Conservation (phyloP, 1,139 yeast genomes). For the Hyphopichia khmerensis region DNA sequence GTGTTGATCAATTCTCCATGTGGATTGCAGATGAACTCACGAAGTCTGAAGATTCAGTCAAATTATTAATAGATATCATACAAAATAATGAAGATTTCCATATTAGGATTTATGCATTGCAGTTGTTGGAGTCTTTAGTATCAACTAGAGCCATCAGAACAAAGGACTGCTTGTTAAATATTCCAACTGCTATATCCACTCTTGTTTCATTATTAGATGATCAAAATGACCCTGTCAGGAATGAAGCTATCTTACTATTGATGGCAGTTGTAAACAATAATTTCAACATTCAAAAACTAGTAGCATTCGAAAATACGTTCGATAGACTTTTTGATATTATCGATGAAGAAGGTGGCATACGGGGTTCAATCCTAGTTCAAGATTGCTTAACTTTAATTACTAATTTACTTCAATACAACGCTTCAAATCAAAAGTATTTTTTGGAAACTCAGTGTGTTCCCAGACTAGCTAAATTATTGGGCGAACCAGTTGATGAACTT, state of each 20-base stretch:
- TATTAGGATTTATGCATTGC: conserved; percentile 75
- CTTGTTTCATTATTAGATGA: conserved; percentile 72
- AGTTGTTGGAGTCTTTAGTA: conserved; percentile 79
- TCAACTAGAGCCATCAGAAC: conserved; percentile 74
- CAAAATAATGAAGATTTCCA: conserved; percentile 65
- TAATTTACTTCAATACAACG: conserved; percentile 75
- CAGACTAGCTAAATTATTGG: conserved; percentile 58
- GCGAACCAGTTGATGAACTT: conserved; percentile 51
- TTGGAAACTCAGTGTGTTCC: conserved; percentile 81
- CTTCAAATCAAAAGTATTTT: conserved; percentile 87
- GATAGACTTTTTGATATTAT: conserved; percentile 77
- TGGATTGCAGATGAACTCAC: conserved; percentile 96
- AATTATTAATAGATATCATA: conserved; percentile 54
- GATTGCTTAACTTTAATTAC: conserved; percentile 80
- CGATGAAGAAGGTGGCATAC: conserved; percentile 83
- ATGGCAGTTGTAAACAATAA: conserved; percentile 82
- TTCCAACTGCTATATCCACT: conserved; percentile 80
- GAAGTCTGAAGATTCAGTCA: conserved; percentile 60
- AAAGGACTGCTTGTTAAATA: conserved; percentile 67
- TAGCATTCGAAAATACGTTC: conserved; percentile 92
- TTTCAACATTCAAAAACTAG: conserved; percentile 84
- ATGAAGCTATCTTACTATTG: conserved; percentile 80
- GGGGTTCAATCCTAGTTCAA: conserved; percentile 88
- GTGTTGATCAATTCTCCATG: conserved; percentile 80
- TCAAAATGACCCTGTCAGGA: conserved; percentile 81